These are phyloP conservation scores for Physcia stellaris DNA, from an alignment of 495 filamentous ascomycete species.

Conservation along the genomic window DNA sequence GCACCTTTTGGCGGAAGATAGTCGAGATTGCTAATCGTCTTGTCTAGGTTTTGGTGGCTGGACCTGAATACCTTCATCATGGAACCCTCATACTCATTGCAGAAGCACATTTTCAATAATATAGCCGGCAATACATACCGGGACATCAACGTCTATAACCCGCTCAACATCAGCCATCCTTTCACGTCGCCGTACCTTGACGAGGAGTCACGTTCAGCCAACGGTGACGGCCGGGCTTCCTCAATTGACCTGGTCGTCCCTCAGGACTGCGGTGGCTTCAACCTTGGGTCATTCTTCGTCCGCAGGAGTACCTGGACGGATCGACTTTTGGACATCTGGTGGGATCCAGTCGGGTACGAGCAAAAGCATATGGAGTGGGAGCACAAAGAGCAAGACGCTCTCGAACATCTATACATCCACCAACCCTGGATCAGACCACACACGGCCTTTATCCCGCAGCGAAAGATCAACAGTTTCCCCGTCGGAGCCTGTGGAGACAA, in stretches of 20 bases:
- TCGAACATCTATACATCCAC: conserved; percentile 81
- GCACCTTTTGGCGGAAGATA: background rate
- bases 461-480: conserved; percentile 89
- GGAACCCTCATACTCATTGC: conserved; percentile 85
- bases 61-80: conserved; percentile 97
- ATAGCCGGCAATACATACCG: conserved; percentile 69
- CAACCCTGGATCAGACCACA: conserved; percentile 89
- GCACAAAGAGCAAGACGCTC: conserved; percentile 92
- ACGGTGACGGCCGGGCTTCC: conserved; percentile 56
- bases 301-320: conserved; percentile 78
- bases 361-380: conserved; percentile 99
- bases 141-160: conserved; percentile 93
- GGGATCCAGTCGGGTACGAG: conserved; percentile 96
- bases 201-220: conserved; percentile 47
- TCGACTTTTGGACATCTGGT: conserved; percentile 89
- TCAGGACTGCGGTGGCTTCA: conserved; percentile 94
- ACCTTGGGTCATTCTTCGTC: conserved; percentile 91
- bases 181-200: conserved; percentile 62
- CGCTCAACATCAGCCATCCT: conserved; percentile 84
- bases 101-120: conserved; percentile 77
- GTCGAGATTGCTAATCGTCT: conserved; percentile 5
- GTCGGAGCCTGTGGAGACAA: conserved; percentile 77
- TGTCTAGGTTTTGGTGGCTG: conserved; percentile 91
- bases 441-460: conserved; percentile 80
- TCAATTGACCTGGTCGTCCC: conserved; percentile 82